Evolutionary conservation across 495 filamentous ascomycete genomes (phyloP), one percentile per base, ranked within the genome.

Genomic region (Penicillium angulare): DNA sequence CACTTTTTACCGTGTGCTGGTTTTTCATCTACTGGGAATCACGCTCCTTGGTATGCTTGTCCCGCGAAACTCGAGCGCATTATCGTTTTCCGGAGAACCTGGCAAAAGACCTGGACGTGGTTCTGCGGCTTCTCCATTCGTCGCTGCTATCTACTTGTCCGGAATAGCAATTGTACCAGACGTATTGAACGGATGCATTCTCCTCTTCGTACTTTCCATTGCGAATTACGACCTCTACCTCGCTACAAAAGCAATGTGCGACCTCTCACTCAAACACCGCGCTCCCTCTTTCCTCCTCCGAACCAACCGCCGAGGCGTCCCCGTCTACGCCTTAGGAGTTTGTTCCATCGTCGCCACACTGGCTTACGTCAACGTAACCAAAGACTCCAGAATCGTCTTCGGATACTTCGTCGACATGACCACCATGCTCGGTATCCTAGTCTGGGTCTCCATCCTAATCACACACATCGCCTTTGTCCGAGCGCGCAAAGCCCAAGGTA

Each of bases 1-100:
- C 53, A 87, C 85, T 42, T 92, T 95, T 61, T 91, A 86, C 67
- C 86, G 90, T 26, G 89, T 95, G 53, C 52, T 86, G 50, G 76
- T 92, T 64, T 90, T 95, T 73, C 92, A 93, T 67, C 62, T 80
- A 35, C 57, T 81, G 20, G 68, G 70, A 0, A 60, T 82, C 31
- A 69, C 76, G 33, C 51, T 73, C 2, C 47, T 85, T 7, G 77
- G 78, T n/a, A 74, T 81, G 68, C 65, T 80, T 12, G 71, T 82
- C 0, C 79, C 80, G 5, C 78, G 78, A 49, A 67, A 82, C 55
- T 67, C 66, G 20, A 17, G 31, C 0, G 50, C 69, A 0, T 73
- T 93, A 3, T 56, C 73, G 10, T 69, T 67, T 8, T 26, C 49
- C 20, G 40, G 50, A 8, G 59, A 59, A 2, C 49, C 55, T 0